Conservation (phyloP, 768 basidiomycete species). For the Trichaptum fuscoviolaceum region DNA sequence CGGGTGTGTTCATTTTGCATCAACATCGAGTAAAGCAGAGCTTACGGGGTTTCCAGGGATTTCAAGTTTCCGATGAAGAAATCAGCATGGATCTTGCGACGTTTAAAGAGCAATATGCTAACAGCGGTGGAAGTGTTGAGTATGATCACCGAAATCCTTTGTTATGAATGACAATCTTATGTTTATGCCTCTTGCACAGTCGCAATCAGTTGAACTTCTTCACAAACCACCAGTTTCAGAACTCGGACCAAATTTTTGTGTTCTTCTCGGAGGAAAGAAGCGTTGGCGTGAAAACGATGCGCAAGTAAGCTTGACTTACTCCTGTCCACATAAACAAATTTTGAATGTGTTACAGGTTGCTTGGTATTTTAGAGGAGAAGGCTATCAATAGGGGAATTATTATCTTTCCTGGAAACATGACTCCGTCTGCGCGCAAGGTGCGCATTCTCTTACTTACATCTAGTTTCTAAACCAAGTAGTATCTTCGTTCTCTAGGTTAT, state of each 20-base stretch:
- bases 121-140: slow-evolving; percentile 76
- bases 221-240: slow-evolving; percentile 65
- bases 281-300: slow-evolving; percentile 96
- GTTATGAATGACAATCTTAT: background rate
- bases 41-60: slow-evolving; percentile 54
- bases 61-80: slow-evolving; percentile 91
- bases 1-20: slow-evolving; percentile 47
- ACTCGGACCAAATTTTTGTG: slow-evolving; percentile 84
- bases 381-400: slow-evolving; percentile 87
- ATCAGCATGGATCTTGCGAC: slow-evolving; percentile 79
- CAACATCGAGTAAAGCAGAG: slow-evolving; percentile 14
- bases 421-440: slow-evolving; percentile 93
- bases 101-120: slow-evolving; percentile 72
- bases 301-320: slow-evolving; percentile 61
- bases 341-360: slow-evolving; percentile 48
- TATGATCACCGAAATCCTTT: slow-evolving; percentile 36
- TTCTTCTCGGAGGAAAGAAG: slow-evolving; percentile 96
- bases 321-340: background rate
- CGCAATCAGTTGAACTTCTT: slow-evolving; percentile 89
- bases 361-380: slow-evolving; percentile 88
- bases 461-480: slow-evolving; percentile 10
- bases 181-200: slow-evolving; percentile 35
- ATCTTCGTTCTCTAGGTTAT: slow-evolving; percentile 60
- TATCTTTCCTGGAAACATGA: slow-evolving; percentile 95
- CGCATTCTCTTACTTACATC: slow-evolving; percentile 14